A percentile compares a stretch with the other conserved stretches of the same genome.
phyloP scores from a whole-genome alignment of 108 stramenopile species.

The Hondaea fermentalgiana region DNA sequence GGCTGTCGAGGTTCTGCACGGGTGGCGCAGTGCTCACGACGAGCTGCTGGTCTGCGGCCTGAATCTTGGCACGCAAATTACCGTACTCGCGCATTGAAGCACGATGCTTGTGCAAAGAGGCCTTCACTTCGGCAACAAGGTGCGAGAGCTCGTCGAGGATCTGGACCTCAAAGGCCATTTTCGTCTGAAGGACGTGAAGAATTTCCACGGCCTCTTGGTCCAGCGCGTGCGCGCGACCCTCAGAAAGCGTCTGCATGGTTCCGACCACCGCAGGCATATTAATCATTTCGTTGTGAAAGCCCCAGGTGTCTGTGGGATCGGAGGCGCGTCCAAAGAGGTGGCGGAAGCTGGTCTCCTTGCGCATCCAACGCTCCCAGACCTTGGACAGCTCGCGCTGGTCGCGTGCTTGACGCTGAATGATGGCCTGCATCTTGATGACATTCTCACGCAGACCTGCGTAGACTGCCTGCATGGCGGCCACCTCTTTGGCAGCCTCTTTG shows the following conservation, averaged over 20 bases:
- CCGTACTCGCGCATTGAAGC: neutral
- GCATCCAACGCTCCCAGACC: neutral
- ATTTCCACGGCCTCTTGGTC: neutral
- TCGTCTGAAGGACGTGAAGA: neutral
- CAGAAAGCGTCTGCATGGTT: neutral
- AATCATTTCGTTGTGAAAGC: neutral
- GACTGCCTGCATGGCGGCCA: neutral
- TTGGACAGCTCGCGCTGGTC: neutral
- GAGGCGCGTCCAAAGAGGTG: neutral
- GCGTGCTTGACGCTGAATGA: neutral
- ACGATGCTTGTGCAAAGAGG: neutral
- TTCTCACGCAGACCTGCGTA: neutral
- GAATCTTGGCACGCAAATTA: neutral
- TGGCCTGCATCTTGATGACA: neutral
- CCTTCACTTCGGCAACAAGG: neutral
- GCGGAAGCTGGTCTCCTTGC: neutral
- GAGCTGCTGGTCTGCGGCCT: neutral
- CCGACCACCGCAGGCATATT: neutral
- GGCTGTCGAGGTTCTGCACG: too few relatives aligned
- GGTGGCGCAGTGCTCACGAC: neutral
- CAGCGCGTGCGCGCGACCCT: neutral
- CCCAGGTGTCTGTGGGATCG: neutral
- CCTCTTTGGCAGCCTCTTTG: neutral
- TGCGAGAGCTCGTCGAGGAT: neutral
- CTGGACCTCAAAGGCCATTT: neutral